Evolutionary conservation across 83 land plant species (phyloP), one percentile per base, ranked within the genome.

Genomic region (Diphasiastrum complanatum): DNA sequence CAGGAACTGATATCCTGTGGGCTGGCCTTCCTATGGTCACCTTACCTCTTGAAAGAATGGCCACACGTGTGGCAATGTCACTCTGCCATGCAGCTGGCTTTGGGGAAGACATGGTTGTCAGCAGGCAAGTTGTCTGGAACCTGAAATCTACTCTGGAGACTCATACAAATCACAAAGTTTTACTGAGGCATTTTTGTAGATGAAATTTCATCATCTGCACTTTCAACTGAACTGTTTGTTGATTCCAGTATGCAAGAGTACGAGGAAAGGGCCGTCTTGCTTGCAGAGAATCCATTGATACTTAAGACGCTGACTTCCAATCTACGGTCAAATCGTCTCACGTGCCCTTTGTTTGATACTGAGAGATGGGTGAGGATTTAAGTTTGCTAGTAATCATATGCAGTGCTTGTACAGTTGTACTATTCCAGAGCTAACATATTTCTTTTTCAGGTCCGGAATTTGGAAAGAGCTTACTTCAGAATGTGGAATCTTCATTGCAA

Each of bases 1-100:
- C 97, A 12, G 97, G 97, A 4, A 95, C 97, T 4, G 99, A 95
- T 76, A 73, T 95, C 32, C 68, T 95, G 26, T 95, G 99, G 99
- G 99, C 93, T 47, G 99, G 99, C 49, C 54, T 95, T 28, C 99
- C 97, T 2, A 90, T 95, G 85, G 54, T 95, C 28, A 90, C 99
- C 1, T 69, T 95, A 11, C 99, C 99, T 1, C 80, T 95, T 12
- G 93, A 95, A 66, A 95, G 90, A 48, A 86, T 95, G 97, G 99
- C 99, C 28, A 95, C 93, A 2, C 84, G 97, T 30, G 99, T 90
- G 22, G 99, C 99, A 49, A 92, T 95, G 37, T 95, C 99, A 19
- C 79, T 95, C 4, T 90, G 97, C 52, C 64, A 78, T 20, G 89
- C 99, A 2, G 83, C 97, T 30, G 97, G 93, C 23, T 66, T 83